Conservation (phyloP, 163 green algal genomes). For the Smithsoniella earleae region DNA sequence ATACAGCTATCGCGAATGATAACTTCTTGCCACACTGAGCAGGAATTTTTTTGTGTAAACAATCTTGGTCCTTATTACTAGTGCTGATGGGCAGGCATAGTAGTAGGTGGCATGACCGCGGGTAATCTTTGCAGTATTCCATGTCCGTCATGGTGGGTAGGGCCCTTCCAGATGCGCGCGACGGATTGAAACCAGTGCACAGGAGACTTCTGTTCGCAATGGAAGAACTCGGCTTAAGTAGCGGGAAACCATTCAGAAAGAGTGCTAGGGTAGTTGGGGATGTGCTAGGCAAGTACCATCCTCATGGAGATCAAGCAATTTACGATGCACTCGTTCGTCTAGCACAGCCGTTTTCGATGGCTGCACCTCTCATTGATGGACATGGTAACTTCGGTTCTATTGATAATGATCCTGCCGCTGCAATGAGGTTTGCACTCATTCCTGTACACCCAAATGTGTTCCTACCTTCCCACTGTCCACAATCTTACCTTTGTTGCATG, state of each 20-base stretch:
- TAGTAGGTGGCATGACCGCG: no score
- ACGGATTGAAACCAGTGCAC: slow-evolving; percentile 96
- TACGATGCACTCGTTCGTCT: slow-evolving; percentile 94
- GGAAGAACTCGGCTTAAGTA: slow-evolving; percentile 67
- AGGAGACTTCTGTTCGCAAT: slow-evolving; percentile 95
- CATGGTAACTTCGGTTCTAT: slow-evolving; percentile 97
- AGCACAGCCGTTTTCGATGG: slow-evolving; percentile 85
- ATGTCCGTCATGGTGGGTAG: slow-evolving; percentile 97
- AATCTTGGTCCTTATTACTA: no score
- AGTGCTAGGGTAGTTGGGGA: slow-evolving; percentile 80
- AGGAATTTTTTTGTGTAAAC: no score
- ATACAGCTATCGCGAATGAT: no score
- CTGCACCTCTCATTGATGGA: slow-evolving; percentile 65
- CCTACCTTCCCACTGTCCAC: not conserved
- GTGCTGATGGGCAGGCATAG: no score
- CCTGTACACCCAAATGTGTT: not conserved
- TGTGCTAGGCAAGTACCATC: slow-evolving; percentile 97
- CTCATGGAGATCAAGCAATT: slow-evolving; percentile 89
- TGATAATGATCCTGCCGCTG: slow-evolving; percentile 83
- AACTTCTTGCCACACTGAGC: no score
- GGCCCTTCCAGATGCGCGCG: slow-evolving; percentile 82
- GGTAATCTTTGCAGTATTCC: slow-evolving; percentile 85
- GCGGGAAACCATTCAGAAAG: slow-evolving; percentile 48
- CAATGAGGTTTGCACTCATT: slow-evolving; percentile 90
- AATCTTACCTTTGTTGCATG: not conserved